Evolutionary conservation across 2,329 filamentous ascomycete species (phyloP).

Genomic region (Monilinia fructigena): DNA sequence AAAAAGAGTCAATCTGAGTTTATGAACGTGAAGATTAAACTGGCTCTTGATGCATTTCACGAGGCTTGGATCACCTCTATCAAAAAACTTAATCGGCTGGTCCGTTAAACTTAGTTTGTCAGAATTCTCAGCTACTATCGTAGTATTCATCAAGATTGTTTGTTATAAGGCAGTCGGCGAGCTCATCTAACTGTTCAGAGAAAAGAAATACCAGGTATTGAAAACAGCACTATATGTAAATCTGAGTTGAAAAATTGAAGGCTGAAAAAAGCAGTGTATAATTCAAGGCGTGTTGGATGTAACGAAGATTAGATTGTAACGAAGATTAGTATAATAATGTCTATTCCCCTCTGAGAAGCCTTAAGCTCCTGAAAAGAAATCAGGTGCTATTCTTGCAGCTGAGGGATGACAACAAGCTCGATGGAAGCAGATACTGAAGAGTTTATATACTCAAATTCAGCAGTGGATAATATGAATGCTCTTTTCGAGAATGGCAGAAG

Average conservation of each 20-base stretch:
- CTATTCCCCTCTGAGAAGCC: no score
- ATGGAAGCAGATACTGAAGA: no score
- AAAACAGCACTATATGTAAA: constrained; percentile 13
- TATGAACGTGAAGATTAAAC: background rate
- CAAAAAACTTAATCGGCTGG: background rate
- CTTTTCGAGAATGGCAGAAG: no score
- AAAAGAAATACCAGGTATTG: background rate
- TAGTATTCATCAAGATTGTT: background rate
- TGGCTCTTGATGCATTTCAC: background rate
- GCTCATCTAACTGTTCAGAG: background rate
- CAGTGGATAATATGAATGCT: no score
- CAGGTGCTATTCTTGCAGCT: no score
- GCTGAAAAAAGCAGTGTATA: no score
- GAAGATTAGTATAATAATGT: no score
- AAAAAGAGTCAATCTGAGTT: background rate
- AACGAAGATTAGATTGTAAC: no score
- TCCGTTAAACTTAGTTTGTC: background rate
- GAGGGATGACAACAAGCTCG: no score
- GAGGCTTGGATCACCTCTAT: background rate
- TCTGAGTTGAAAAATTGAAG: constrained; percentile 5
- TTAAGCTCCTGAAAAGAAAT: no score
- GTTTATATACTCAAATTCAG: no score
- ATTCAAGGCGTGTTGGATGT: no score
- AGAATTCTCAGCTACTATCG: background rate
- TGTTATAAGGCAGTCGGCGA: constrained; percentile 2